Conservation (phyloP, 2,329 filamentous ascomycete genomes). For the Tolypocladium tundrense region DNA sequence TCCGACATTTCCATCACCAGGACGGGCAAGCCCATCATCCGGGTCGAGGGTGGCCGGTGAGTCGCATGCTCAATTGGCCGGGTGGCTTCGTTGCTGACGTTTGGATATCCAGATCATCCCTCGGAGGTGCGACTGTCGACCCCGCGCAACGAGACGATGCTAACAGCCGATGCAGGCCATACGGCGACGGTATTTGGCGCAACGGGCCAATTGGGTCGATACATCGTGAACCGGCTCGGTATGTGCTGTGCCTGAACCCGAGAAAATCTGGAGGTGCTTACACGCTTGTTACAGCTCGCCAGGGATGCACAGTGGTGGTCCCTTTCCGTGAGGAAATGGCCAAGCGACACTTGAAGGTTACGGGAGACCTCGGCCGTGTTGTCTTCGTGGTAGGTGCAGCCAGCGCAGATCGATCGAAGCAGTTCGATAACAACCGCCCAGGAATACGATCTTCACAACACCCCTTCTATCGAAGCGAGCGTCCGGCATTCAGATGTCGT, state of each 20-base stretch:
- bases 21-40: constrained; percentile 91
- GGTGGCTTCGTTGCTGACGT: constrained; percentile 15
- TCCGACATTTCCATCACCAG: constrained; percentile 89
- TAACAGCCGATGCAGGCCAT: constrained; percentile 53
- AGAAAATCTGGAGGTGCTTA: constrained; percentile 9
- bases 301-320: constrained; percentile 88
- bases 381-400: constrained; percentile 60
- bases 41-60: constrained; percentile 81
- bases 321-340: constrained; percentile 96
- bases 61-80: constrained; percentile 21
- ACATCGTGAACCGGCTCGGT: constrained; percentile 93
- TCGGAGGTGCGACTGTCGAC: constrained; percentile 57
- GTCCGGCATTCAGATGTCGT: constrained; percentile 96
- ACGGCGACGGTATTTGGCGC: constrained; percentile 97
- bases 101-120: constrained; percentile 55
- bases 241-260: constrained; percentile 11
- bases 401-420: neutral
- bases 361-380: constrained; percentile 87
- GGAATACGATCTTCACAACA: constrained; percentile 95
- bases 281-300: constrained; percentile 49
- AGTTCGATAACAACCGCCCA: constrained; percentile 22
- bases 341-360: constrained; percentile 91
- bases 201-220: constrained; percentile 88
- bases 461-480: constrained; percentile 88
- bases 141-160: constrained; percentile 8